Conservation (phyloP, 2,329 filamentous ascomycete genomes). For the Scolecobasidium constrictum region DNA sequence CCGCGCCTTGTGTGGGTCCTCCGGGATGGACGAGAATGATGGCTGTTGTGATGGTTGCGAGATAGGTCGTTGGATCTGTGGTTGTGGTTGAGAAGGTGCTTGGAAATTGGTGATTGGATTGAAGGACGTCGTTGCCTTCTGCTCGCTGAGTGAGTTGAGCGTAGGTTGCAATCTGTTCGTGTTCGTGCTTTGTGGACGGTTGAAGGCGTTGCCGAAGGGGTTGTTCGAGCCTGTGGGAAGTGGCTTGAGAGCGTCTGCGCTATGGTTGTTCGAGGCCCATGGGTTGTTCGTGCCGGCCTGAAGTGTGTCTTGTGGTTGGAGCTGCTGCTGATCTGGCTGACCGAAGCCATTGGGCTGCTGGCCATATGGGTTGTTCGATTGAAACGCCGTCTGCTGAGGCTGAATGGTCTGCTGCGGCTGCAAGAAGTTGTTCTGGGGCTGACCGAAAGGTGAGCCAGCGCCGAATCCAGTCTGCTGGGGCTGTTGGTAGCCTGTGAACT, state of each 20-base stretch:
- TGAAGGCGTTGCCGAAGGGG: slow-evolving; percentile 73
- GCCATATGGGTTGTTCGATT: slow-evolving; percentile 48
- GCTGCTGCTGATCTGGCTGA: slow-evolving; percentile 32
- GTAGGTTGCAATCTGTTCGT: slow-evolving; percentile 52
- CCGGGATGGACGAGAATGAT: slow-evolving; percentile 23
- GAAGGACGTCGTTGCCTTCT: slow-evolving; percentile 62
- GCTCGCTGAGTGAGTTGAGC: slow-evolving; percentile 68
- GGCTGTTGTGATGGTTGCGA: slow-evolving; percentile 29
- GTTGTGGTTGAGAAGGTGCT: slow-evolving; percentile 27
- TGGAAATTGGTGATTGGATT: slow-evolving; percentile 43
- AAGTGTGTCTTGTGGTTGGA: slow-evolving; percentile 49
- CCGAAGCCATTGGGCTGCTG: slow-evolving; percentile 25
- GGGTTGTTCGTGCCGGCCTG: slow-evolving; percentile 88
- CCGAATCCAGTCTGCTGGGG: slow-evolving; percentile 50
- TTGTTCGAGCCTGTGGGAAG: slow-evolving; percentile 95
- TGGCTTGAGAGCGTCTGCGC: slow-evolving; percentile 58
- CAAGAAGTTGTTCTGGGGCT: slow-evolving; percentile 21
- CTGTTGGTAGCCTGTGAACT: slow-evolving; percentile 27
- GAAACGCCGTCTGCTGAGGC: slow-evolving; percentile 44
- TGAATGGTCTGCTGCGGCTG: slow-evolving; percentile 38
- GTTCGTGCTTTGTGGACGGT: slow-evolving; percentile 47
- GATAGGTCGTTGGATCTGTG: slow-evolving; percentile 27
- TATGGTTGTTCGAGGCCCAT: slow-evolving; percentile 53
- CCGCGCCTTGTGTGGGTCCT: slow-evolving; percentile 53
- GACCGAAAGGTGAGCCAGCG: slow-evolving; percentile 27